Conservation (phyloP, 805 yeast genomes). For the Priceomyces carsonii region DNA sequence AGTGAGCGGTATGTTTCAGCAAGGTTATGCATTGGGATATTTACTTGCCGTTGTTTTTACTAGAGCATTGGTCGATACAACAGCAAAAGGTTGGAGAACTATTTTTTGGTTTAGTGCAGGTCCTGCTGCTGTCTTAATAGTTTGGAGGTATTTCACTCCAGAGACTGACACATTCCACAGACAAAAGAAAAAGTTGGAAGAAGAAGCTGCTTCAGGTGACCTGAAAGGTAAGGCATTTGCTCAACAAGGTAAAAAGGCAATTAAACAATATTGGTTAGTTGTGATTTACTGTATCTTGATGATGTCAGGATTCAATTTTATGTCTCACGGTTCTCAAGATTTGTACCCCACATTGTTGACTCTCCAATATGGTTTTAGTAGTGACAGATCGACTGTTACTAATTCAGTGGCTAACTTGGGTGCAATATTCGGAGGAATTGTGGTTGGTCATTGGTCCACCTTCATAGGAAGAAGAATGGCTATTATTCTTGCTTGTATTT, state of each 20-base stretch:
- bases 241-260: slow-evolving; percentile 21
- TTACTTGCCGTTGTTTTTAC: slow-evolving; percentile 64
- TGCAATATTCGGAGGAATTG: slow-evolving; percentile 41
- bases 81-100: slow-evolving; percentile 60
- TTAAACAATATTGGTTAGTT: slow-evolving; percentile 59
- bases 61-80: slow-evolving; percentile 56
- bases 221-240: slow-evolving; percentile 17
- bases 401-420: slow-evolving; percentile 43
- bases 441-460: slow-evolving; percentile 46
- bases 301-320: slow-evolving; percentile 71
- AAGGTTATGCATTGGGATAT: slow-evolving; percentile 77
- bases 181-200: slow-evolving; percentile 22
- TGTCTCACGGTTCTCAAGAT: slow-evolving; percentile 77
- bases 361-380: slow-evolving; percentile 31
- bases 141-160: slow-evolving; percentile 33
- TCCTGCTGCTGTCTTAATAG: slow-evolving; percentile 35
- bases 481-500: slow-evolving; percentile 29
- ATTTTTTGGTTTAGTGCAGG: slow-evolving; percentile 74
- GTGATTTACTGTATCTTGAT: slow-evolving; percentile 53
- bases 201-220: slow-evolving; percentile 9
- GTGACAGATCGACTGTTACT: slow-evolving; percentile 37
- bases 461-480: slow-evolving; percentile 39
- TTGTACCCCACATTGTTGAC: slow-evolving; percentile 49
- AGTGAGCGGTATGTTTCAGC: slow-evolving; percentile 70
- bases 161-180: slow-evolving; percentile 54